These are phyloP conservation scores for Mycena polygramma DNA, from an alignment of 768 basidiomycete genomes.

Conservation along the genomic window DNA sequence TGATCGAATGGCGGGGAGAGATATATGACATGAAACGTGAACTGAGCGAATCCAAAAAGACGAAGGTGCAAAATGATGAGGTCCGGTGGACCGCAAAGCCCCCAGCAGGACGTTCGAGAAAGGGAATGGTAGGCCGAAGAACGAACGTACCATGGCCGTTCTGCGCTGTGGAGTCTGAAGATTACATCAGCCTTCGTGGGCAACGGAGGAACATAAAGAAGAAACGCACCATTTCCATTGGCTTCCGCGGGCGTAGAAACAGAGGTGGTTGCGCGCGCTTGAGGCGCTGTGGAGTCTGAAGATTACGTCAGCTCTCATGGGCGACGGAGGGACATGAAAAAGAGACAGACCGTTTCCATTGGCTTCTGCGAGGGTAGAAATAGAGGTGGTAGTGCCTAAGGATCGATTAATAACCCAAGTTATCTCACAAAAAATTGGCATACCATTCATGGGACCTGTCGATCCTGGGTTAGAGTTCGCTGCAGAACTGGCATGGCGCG, in stretches of 20 bases:
- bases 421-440: neutral
- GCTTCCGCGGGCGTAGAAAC: no score
- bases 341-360: slow-evolving; percentile 12
- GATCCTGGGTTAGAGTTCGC: slow-evolving; percentile 71
- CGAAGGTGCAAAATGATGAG: neutral
- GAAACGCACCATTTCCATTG: no score
- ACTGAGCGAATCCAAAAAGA: neutral
- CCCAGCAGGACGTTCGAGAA: no score
- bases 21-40: neutral
- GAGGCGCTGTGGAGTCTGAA: slow-evolving; percentile 13
- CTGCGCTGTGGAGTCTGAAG: neutral
- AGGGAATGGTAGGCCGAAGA: neutral
- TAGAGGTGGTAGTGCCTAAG: slow-evolving; percentile 15
- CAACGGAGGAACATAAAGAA: no score
- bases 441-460: slow-evolving; percentile 76
- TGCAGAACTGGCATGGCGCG: slow-evolving; percentile 61
- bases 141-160: slow-evolving; percentile 29
- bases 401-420: neutral
- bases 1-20: no score
- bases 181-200: no score
- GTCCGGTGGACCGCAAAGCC: neutral
- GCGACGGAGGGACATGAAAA: neutral
- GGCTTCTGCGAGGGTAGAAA: slow-evolving; percentile 12
- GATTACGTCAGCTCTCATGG: slow-evolving; percentile 6
- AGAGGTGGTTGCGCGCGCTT: no score